These are phyloP conservation scores for Hibiscus trionum DNA, from an alignment of 345 rosid species.

Conservation along the genomic window DNA sequence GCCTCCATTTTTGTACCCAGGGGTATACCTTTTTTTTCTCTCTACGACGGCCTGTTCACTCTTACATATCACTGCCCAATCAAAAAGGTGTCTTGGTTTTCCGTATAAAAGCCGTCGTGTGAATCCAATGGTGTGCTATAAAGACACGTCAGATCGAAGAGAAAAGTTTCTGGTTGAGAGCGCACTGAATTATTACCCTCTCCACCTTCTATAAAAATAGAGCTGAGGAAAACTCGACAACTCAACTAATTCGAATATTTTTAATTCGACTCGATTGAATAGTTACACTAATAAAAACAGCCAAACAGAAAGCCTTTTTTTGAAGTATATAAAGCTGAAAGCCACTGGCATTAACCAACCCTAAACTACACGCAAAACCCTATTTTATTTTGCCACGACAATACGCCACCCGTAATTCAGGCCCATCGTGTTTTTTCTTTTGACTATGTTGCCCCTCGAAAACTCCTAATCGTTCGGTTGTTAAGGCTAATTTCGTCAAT, in stretches of 20 bases:
- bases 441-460: conserved; percentile 23
- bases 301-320: neutral
- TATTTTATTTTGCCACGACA: conserved; percentile 30
- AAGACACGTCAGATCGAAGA: neutral
- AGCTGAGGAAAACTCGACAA: too few species aligned
- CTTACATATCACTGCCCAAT: conserved; percentile 11
- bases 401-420: conserved; percentile 34
- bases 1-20: neutral
- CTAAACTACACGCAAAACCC: conserved; percentile 37
- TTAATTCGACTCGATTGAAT: too few species aligned
- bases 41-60: conserved; percentile 20
- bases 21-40: neutral
- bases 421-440: neutral
- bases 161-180: neutral
- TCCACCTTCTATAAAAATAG: too few species aligned
- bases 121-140: neutral
- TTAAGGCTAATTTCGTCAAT: conserved; percentile 22
- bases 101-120: neutral
- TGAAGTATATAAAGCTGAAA: conserved; percentile 6
- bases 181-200: conserved; percentile 16
- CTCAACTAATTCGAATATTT: too few species aligned
- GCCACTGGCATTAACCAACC: conserved; percentile 29
- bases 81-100: neutral
- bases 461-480: neutral
- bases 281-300: neutral